Evolutionary conservation across 352 stramenopile species (phyloP).

Genomic region (Globisporangium orthogonon): DNA sequence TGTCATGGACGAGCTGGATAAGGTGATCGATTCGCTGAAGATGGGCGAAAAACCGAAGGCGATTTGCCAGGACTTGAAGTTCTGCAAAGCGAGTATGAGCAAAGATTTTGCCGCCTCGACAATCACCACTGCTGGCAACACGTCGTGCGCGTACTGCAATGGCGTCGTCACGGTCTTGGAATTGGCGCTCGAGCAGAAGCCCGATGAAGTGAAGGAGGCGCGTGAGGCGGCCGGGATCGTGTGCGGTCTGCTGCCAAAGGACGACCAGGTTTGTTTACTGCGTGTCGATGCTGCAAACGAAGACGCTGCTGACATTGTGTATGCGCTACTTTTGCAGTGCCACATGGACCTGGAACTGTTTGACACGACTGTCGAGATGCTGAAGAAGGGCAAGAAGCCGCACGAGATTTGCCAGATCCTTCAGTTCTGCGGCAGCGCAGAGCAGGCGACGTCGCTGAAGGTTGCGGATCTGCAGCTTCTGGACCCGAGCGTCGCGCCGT

Average conservation of each 20-base stretch:
- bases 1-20: conserved; percentile 51
- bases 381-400: conserved; percentile 54
- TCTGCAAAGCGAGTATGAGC: conserved; percentile 19
- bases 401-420: conserved; percentile 49
- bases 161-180: conserved; percentile 59
- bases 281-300: neutral
- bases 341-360: conserved; percentile 65
- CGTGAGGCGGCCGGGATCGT: conserved; percentile 56
- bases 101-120: neutral
- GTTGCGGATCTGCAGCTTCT: conserved; percentile 34
- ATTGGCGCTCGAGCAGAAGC: conserved; percentile 43
- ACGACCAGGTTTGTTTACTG: conserved; percentile 42
- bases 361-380: conserved; percentile 33
- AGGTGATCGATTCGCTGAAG: conserved; percentile 54
- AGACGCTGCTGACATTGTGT: neutral
- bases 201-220: conserved; percentile 54
- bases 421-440: conserved; percentile 33
- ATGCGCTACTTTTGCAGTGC: conserved; percentile 25
- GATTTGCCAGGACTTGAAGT: conserved; percentile 65
- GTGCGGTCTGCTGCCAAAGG: conserved; percentile 51
- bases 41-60: conserved; percentile 51
- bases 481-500: conserved; percentile 28
- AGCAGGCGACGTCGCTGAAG: conserved; percentile 14
- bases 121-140: conserved; percentile 14
- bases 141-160: conserved; percentile 55